Percentiles rank a stretch among this genome's conserved stretches.
Conservation (phyloP, 108 stramenopile species). For the Nannochloropsis oceanica region DNA sequence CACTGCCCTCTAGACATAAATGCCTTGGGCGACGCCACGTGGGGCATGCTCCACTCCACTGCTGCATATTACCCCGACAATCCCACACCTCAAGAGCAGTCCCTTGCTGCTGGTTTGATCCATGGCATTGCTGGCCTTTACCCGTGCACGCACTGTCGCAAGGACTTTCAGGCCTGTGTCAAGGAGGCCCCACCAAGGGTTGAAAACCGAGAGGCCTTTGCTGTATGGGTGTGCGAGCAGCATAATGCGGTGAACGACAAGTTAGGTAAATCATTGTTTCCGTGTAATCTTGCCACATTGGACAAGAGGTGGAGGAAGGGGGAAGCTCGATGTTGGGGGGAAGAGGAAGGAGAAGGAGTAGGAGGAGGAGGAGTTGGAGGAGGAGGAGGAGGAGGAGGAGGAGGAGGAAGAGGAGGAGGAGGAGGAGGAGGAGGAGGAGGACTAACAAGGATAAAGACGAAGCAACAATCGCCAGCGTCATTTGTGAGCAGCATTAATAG, state of each 20-base stretch:
- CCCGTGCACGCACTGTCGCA: slow-evolving; percentile 43
- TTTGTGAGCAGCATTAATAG: not conserved
- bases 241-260: slow-evolving; percentile 45
- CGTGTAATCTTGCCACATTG: slow-evolving; percentile 11
- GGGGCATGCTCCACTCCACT: slow-evolving; percentile 40
- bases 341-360: not conserved
- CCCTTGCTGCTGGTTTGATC: slow-evolving; percentile 22
- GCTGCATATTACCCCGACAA: slow-evolving; percentile 45
- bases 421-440: not conserved
- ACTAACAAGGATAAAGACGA: not conserved
- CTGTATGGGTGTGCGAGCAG: slow-evolving; percentile 32
- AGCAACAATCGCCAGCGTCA: not conserved
- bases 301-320: slow-evolving; percentile 39
- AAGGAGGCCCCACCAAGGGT: slow-evolving; percentile 27
- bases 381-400: not conserved
- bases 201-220: not conserved
- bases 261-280: slow-evolving; percentile 30
- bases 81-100: slow-evolving; percentile 23
- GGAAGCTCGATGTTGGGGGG: slow-evolving; percentile 5
- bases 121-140: slow-evolving; percentile 30
- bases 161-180: slow-evolving; percentile 29
- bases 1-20: slow-evolving; percentile 16
- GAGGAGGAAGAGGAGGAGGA: too few species aligned
- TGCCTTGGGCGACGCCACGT: slow-evolving; percentile 15
- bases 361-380: too few species aligned